Conservation (phyloP, 371 early-diverging fungal species). For the Nematocida minor region DNA sequence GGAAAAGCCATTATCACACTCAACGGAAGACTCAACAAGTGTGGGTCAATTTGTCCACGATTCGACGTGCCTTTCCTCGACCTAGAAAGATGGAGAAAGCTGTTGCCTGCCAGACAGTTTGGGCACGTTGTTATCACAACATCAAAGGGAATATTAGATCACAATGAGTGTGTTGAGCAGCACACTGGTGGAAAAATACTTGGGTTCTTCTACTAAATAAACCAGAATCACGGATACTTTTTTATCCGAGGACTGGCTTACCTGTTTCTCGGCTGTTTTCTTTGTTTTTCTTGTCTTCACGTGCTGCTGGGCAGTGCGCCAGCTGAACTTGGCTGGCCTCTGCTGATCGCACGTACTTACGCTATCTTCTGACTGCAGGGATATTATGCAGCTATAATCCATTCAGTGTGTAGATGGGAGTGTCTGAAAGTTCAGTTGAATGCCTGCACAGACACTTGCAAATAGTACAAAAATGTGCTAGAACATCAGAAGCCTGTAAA, state of each 20-base stretch:
- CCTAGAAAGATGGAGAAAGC: conserved; percentile 91
- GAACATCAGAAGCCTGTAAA: too few species aligned
- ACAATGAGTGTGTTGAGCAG: conserved; percentile 86
- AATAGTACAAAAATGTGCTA: too few species aligned
- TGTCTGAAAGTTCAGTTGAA: too few species aligned
- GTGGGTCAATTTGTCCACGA: conserved; percentile 97
- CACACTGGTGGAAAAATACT: conserved; percentile 96
- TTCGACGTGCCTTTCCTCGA: conserved; percentile 88
- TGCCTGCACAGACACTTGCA: too few species aligned
- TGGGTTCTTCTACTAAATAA: conserved; percentile 75
- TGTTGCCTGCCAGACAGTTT: conserved; percentile 98
- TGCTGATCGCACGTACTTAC: too few species aligned
- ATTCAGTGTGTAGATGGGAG: too few species aligned
- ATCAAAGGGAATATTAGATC: conserved; percentile 98
- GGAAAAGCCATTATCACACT: conserved; percentile 97
- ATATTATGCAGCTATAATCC: too few species aligned
- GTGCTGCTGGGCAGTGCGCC: not conserved
- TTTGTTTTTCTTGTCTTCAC: not conserved
- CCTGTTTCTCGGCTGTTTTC: not conserved
- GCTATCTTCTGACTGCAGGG: too few species aligned
- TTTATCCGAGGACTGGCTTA: conserved; percentile 11
- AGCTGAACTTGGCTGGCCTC: not conserved
- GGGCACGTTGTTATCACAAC: conserved; percentile 90
- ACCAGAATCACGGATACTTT: conserved; percentile 5
- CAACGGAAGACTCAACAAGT: conserved; percentile 97